Evolutionary conservation across 2,329 filamentous ascomycete species (phyloP), one percentile per base, ranked within the genome.

Genomic region (Alternaria brassicicola): DNA sequence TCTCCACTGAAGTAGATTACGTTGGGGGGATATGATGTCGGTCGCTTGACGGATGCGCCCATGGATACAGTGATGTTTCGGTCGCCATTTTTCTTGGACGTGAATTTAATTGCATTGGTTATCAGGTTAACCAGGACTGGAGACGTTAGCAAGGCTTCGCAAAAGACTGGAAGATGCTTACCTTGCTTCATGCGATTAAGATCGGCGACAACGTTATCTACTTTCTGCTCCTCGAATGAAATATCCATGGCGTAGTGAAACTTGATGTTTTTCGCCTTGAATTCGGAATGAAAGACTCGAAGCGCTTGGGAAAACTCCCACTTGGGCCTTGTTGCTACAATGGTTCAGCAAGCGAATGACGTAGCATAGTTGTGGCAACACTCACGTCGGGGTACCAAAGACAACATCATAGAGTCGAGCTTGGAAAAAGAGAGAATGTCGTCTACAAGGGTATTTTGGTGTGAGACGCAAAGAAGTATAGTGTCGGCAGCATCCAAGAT

Each of bases 71-170:
- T 77, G 35, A 82, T 79, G 13, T 75, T 74, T 1, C 77, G 70
- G 3, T 71, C 71, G 0, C 76, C 70, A 4, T 76, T 67, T 55
- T 79, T 78, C 52, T 71, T 76, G 2, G 72, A 61, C 0, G 80
- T 82, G 58, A 82, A 82, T 41, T 82, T 82, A 54, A 82, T 79
- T 0, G 78, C 77, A 49, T 82, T 82, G 2, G 80, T 82, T 12
- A 82, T 74, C 1, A 82, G 62, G 19, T 78, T 78, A 30, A 78
- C 74, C 42, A 82, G 55, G 3, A 82, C 78, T 74, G 26, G 8
- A 31, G 8, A 8, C 8, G 36, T 73, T 36, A 73, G 63, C 28
- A n/a, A 15, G 4, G 3, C n/a, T 30, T 7, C 1, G 17, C 9
- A 2, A 8, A 19, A 12, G 1, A 4, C 0, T 0, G 21, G 5